Evolutionary conservation across 202 grass and related monocot species (phyloP).

Genomic region (Sporobolus alterniflorus): DNA sequence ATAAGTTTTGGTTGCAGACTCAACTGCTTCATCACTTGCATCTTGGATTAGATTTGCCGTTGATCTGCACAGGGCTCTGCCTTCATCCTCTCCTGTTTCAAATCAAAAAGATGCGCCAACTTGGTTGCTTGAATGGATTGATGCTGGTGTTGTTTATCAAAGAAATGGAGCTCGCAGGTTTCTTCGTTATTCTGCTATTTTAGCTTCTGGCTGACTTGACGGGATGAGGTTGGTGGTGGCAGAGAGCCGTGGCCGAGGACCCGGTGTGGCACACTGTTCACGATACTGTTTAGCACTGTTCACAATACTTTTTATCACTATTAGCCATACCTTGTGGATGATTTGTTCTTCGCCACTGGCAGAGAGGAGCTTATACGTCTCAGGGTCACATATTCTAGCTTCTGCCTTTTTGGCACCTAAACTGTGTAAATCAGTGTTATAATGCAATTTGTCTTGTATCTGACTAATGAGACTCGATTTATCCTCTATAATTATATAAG

Average conservation of each 20-base stretch:
- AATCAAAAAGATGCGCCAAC: constrained; percentile 94
- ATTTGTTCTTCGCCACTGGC: no score
- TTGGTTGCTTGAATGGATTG: constrained; percentile 97
- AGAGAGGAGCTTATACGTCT: no score
- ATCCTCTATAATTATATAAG: no score
- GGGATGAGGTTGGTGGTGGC: no score
- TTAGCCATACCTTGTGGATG: no score
- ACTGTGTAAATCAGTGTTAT: background rate
- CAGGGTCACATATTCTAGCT: no score
- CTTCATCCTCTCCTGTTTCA: constrained; percentile 90
- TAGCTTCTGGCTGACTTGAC: constrained; percentile 95
- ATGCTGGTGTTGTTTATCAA: constrained; percentile 97
- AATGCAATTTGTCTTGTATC: background rate
- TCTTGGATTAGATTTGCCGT: constrained; percentile 93
- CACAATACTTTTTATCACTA: no score
- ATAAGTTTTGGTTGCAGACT: constrained; percentile 95
- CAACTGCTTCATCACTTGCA: constrained; percentile 80
- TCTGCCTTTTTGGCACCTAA: no score
- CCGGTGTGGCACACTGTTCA: no score
- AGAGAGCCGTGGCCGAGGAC: no score
- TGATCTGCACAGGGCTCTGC: constrained; percentile 94
- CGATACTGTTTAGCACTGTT: no score
- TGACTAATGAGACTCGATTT: background rate
- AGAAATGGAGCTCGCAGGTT: constrained; percentile 88
- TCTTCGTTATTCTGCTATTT: constrained; percentile 89